These are phyloP conservation scores for Colletotrichum aenigma DNA, from an alignment of 2,329 filamentous ascomycete species.

Conservation along the genomic window DNA sequence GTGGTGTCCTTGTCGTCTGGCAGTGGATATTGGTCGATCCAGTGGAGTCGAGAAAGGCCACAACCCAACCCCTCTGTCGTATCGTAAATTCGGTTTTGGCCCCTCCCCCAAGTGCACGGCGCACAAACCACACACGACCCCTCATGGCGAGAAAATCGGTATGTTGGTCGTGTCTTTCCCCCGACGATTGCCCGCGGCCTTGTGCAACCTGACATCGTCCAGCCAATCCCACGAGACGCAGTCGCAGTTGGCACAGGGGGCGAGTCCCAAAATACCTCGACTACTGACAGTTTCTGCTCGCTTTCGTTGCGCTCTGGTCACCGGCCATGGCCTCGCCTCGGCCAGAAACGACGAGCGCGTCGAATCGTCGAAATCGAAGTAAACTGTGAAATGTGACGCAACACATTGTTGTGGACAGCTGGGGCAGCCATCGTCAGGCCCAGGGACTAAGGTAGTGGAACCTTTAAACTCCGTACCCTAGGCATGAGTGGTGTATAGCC, in stretches of 20 bases:
- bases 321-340: not conserved
- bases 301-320: not conserved
- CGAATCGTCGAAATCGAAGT: not conserved
- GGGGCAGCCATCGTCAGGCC: not conserved
- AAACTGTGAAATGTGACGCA: slow-evolving; percentile 6
- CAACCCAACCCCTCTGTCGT: slow-evolving; percentile 15
- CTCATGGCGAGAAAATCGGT: not conserved
- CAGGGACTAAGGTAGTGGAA: slow-evolving; percentile 1
- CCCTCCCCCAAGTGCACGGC: slow-evolving; percentile 14
- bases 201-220: not conserved
- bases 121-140: slow-evolving; percentile 4
- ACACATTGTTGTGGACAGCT: not conserved
- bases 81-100: slow-evolving; percentile 9
- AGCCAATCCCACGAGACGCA: not conserved
- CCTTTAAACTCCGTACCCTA: not conserved
- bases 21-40: slow-evolving; percentile 16
- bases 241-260: not conserved
- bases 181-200: not conserved
- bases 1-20: not conserved
- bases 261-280: not conserved
- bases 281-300: not conserved
- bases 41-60: slow-evolving; percentile 7
- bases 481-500: not conserved
- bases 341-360: not conserved
- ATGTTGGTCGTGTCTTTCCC: not conserved